phyloP scores from a whole-genome alignment of 768 basidiomycete genomes.

The Pleurotus djamor region DNA sequence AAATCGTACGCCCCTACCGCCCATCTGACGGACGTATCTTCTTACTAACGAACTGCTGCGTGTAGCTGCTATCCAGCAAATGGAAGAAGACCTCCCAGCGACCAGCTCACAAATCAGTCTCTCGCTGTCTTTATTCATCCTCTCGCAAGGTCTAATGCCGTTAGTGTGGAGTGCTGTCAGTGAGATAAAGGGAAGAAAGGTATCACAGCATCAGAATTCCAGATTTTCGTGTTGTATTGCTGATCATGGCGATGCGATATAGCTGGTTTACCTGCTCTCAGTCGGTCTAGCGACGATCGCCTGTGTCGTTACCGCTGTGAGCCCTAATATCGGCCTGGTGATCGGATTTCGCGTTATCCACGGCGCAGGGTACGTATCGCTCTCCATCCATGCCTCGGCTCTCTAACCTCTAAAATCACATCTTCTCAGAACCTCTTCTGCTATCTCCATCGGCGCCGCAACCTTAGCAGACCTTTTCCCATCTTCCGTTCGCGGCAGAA shows the following conservation, averaged over 20 bases:
- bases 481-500: slow-evolving; percentile 68
- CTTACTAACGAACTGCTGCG: background rate
- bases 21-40: background rate
- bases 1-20: slow-evolving; percentile 42
- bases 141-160: slow-evolving; percentile 68
- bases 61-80: slow-evolving; percentile 60
- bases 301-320: slow-evolving; percentile 54
- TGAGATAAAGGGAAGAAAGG: slow-evolving; percentile 77
- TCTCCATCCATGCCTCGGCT: background rate
- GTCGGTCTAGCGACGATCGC: slow-evolving; percentile 52
- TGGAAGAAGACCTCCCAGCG: slow-evolving; percentile 59
- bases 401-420: too few relatives aligned
- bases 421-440: slow-evolving; percentile 42
- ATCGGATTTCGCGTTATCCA: slow-evolving; percentile 73
- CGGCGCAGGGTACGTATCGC: slow-evolving; percentile 50
- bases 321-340: slow-evolving; percentile 50
- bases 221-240: background rate
- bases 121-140: slow-evolving; percentile 70
- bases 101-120: slow-evolving; percentile 61
- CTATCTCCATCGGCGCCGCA: slow-evolving; percentile 71
- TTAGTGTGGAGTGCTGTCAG: slow-evolving; percentile 67
- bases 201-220: slow-evolving; percentile 20
- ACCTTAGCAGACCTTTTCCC: slow-evolving; percentile 81
- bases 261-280: slow-evolving; percentile 56
- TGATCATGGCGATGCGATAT: background rate